phyloP scores from a whole-genome alignment of 2,329 filamentous ascomycete species.

The Lanzia echinophila region DNA sequence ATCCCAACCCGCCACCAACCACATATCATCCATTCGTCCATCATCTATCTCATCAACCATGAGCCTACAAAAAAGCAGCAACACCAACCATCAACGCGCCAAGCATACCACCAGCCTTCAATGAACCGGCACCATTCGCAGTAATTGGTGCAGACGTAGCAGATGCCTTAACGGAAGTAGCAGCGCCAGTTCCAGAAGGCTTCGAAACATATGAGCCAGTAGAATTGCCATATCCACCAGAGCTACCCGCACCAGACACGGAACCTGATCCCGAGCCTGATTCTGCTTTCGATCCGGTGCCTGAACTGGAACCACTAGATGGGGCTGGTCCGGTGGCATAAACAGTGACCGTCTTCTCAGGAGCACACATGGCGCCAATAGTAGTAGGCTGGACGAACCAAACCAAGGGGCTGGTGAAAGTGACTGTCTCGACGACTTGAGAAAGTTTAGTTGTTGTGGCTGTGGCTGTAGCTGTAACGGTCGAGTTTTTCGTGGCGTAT shows the following conservation, averaged over 20 bases:
- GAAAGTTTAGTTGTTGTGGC: background rate
- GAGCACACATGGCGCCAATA: background rate
- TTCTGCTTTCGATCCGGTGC: background rate
- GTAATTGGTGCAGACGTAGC: background rate
- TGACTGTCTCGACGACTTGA: background rate
- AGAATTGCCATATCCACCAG: background rate
- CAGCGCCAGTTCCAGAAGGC: background rate
- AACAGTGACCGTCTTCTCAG: background rate
- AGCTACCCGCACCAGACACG: background rate
- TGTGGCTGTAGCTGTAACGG: background rate
- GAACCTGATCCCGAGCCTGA: background rate
- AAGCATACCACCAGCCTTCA: background rate
- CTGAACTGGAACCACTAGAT: background rate
- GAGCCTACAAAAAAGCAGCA: background rate
- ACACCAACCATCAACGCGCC: background rate
- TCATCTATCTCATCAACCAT: background rate
- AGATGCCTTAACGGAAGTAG: background rate
- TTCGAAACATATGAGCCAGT: background rate
- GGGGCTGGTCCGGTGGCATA: conserved; percentile 1
- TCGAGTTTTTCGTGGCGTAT: conserved; percentile 2
- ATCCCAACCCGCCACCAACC: too few relatives aligned
- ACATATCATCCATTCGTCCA: background rate
- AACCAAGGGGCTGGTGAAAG: background rate
- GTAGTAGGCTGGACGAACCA: conserved; percentile 7
- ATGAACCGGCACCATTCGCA: background rate